Base-by-base conservation (phyloP, 805 yeast genomes). In the Isabelozyma heimii region DNA sequence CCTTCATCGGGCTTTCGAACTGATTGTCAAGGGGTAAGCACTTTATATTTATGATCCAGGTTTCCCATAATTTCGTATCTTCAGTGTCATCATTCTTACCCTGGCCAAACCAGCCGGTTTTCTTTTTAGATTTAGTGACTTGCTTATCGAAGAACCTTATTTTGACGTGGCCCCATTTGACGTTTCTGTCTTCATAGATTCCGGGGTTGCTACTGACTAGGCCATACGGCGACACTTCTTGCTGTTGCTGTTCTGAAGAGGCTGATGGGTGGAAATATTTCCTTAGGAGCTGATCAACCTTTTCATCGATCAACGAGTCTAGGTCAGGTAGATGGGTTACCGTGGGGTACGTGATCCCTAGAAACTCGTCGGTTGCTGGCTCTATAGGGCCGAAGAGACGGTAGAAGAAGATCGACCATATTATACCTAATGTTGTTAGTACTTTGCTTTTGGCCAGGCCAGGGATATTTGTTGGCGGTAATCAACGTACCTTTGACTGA, bases 401-500 rank as follows among this genome's bases (percentile, higher is more conserved):
- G 47, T 83, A 80, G 62, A 87, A 87, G 61, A 87, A 79, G 15
- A 87, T 81, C 2, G 88, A 71, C 72, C 88, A 83, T 47, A 88
- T 62, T 26, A 85, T 65, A 1, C 87, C 89, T 73, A 49, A 8
- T 5, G 15, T 24, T 52, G 53, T 50, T 42, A 20, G 40, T 40
- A 30, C 8, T 20, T 20, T 20, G 6, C 24, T 6, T 20, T 20
- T 20, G 6, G 24, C 4, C 13, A 41, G 6, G 24, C 24, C 6
- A 3, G 24, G 40, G 28, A 16, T n/a, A 41, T 16, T 41, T 20
- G 24, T 20, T 20, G 17, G 40, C 24, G 24, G 24, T 20, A 20
- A 20, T 20, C 24, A 20, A 66, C 81, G 38, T 63, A 69, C 85
- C 84, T 58, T 73, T 76, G 13, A 82, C 63, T 8, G 81, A 79